These are phyloP conservation scores for Inga oerstediana DNA, from an alignment of 306 rosid species.

Conservation along the genomic window DNA sequence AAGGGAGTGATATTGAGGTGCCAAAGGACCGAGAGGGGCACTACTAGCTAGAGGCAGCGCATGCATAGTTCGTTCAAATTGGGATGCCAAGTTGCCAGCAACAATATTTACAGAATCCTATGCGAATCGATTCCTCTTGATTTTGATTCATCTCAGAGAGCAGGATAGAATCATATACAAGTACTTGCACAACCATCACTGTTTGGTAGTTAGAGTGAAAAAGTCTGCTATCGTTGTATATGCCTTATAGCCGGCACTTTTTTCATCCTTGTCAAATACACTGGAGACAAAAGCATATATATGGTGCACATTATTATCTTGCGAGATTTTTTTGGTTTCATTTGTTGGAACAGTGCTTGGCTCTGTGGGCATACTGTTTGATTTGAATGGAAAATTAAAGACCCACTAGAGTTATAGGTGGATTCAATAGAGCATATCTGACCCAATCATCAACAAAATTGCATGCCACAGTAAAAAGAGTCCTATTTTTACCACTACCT, in stretches of 20 bases:
- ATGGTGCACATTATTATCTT: conserved; percentile 13
- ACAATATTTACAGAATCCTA: conserved; percentile 29
- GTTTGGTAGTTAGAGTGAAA: conserved; percentile 20
- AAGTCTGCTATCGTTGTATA: conserved; percentile 33
- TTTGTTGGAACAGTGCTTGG: conserved; percentile 16
- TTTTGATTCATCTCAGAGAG: not conserved
- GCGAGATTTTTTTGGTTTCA: conserved; percentile 11
- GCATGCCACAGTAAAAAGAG: conserved; percentile 40
- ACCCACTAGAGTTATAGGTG: not conserved
- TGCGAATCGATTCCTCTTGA: conserved; percentile 4
- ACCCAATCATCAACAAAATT: conserved; percentile 26
- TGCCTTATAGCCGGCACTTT: conserved; percentile 13
- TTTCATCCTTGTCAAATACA: not conserved
- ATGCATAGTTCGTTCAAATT: not conserved
- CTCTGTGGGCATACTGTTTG: conserved; percentile 8
- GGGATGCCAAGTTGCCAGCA: conserved; percentile 17
- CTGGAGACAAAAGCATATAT: not conserved
- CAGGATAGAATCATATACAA: not conserved
- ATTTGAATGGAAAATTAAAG: conserved; percentile 1
- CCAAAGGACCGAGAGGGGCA: not conserved
- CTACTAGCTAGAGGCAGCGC: not conserved
- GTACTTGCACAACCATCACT: not conserved
- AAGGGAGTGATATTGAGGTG: not conserved
- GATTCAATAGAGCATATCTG: not conserved
- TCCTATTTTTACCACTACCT: not conserved